A percentile compares a stretch with the other conserved stretches of the same genome.
These are phyloP conservation scores for Rhododendron mucronatum DNA, from an alignment of 148 eudicot species.

Conservation along the genomic window DNA sequence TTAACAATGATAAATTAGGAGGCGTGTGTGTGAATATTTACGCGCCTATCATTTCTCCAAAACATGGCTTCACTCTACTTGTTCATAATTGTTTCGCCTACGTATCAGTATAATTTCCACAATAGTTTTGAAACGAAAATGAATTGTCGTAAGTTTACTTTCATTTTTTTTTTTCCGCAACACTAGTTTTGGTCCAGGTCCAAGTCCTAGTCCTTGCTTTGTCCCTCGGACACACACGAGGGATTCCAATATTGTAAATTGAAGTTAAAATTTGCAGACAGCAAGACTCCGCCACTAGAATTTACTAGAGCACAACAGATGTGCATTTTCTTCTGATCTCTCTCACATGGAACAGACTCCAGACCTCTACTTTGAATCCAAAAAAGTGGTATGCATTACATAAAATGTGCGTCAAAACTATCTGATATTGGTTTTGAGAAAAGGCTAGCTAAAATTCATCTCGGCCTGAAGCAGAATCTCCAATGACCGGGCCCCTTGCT, in stretches of 20 bases:
- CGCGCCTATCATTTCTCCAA: too few relatives aligned
- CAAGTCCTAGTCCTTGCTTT: neutral
- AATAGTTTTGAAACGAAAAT: neutral
- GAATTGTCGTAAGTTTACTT: neutral
- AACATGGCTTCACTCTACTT: neutral
- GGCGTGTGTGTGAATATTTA: too few relatives aligned
- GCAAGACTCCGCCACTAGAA: neutral
- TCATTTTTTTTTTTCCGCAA: neutral
- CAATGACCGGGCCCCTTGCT: slow-evolving; percentile 22
- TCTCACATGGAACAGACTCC: neutral
- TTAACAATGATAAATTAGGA: too few relatives aligned
- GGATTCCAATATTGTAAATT: neutral
- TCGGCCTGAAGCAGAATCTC: slow-evolving; percentile 30
- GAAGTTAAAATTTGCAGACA: neutral
- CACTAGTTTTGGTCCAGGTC: neutral
- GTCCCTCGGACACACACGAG: neutral
- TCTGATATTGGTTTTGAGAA: neutral
- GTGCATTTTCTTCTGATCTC: neutral
- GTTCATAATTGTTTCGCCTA: neutral
- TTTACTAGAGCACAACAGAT: neutral
- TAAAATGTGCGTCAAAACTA: neutral
- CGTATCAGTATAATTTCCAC: neutral
- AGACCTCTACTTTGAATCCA: neutral
- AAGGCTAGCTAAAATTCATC: neutral
- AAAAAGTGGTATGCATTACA: neutral